phyloP scores from a whole-genome alignment of 1,139 yeast genomes.

The Magnusiomyces clavatus region DNA sequence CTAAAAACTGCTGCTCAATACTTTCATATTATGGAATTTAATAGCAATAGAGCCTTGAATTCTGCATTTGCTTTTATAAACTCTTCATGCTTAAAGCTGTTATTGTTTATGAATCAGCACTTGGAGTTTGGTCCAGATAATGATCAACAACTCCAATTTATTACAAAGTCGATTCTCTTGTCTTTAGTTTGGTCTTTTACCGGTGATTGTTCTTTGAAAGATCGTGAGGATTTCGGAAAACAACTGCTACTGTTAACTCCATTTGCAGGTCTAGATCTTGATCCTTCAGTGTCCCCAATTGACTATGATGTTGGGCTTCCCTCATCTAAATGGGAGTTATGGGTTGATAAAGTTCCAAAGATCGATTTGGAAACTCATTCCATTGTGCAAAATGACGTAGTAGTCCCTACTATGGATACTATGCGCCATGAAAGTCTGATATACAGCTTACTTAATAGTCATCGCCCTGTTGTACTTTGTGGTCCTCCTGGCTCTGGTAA shows the following conservation, averaged over 20 bases:
- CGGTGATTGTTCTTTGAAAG: constrained; percentile 46
- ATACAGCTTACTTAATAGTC: constrained; percentile 49
- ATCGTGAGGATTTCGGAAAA: constrained; percentile 37
- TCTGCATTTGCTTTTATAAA: constrained; percentile 33
- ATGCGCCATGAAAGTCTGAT: constrained; percentile 57
- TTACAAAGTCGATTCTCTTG: constrained; percentile 37
- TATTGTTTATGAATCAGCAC: constrained; percentile 20
- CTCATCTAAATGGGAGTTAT: constrained; percentile 44
- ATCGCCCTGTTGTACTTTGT: constrained; percentile 61
- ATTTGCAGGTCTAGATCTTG: constrained; percentile 19
- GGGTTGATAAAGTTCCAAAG: constrained; percentile 40
- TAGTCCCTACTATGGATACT: constrained; percentile 79
- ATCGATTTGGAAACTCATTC: constrained; percentile 55
- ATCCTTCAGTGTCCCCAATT: constrained; percentile 22
- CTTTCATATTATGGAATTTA: constrained; percentile 50
- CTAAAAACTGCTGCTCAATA: constrained; percentile 24
- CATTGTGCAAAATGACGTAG: constrained; percentile 52
- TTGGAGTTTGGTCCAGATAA: constrained; percentile 24
- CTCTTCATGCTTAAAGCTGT: constrained; percentile 20
- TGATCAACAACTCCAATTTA: constrained; percentile 27
- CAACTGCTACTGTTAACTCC: constrained; percentile 27
- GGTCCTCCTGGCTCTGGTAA: constrained; percentile 99
- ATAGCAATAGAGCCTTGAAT: constrained; percentile 35
- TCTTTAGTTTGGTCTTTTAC: constrained; percentile 62
- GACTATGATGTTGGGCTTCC: constrained; percentile 45